These are phyloP conservation scores for Jatropha curcas DNA, from an alignment of 345 rosid species.

Conservation along the genomic window DNA sequence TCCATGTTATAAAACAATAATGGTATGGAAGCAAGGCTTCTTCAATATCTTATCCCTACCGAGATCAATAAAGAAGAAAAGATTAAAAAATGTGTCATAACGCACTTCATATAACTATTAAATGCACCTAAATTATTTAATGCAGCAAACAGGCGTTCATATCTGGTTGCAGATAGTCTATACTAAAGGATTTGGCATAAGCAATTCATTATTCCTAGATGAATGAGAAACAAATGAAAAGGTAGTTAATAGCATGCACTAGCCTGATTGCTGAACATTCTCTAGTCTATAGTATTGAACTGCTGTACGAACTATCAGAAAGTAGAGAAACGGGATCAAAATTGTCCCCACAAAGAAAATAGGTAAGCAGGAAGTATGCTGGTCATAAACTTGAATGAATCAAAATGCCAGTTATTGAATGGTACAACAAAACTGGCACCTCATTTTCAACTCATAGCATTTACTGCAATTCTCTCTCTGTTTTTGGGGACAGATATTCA, in stretches of 20 bases:
- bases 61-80: background rate
- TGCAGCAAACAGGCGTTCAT: background rate
- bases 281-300: no score
- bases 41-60: background rate
- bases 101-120: no score
- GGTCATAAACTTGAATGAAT: background rate
- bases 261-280: no score
- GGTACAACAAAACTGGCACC: background rate
- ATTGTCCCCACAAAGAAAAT: background rate
- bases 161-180: background rate
- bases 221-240: background rate
- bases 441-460: background rate
- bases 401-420: background rate
- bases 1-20: conserved; percentile 26
- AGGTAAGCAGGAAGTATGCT: background rate
- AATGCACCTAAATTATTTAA: no score
- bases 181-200: background rate
- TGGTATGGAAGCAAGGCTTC: background rate
- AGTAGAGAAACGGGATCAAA: background rate
- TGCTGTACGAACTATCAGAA: background rate
- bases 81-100: background rate
- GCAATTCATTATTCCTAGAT: background rate
- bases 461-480: background rate
- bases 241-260: background rate
- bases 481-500: background rate